Conservation (phyloP, 2,329 filamentous ascomycete genomes). For the Cladorrhinum sp. region DNA sequence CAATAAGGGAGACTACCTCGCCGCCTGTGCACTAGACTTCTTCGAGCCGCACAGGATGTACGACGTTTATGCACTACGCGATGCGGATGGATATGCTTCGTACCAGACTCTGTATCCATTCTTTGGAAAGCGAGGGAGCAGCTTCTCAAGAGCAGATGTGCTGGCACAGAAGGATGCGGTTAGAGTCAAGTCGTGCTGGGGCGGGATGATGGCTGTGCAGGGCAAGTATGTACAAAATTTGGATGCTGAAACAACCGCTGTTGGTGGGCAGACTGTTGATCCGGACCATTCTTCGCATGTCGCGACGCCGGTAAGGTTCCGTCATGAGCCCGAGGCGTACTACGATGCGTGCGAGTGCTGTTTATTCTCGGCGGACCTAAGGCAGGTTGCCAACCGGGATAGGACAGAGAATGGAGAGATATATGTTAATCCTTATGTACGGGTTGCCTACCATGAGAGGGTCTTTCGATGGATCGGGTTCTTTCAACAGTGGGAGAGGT, state of each 20-base stretch:
- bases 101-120: slow-evolving; percentile 67
- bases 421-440: slow-evolving; percentile 72
- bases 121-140: slow-evolving; percentile 54
- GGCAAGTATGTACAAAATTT: slow-evolving; percentile 55
- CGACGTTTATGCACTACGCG: slow-evolving; percentile 70
- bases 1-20: slow-evolving; percentile 57
- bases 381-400: slow-evolving; percentile 35
- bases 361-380: slow-evolving; percentile 51
- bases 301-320: slow-evolving; percentile 49
- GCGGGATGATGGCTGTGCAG: slow-evolving; percentile 69
- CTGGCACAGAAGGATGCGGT: slow-evolving; percentile 61
- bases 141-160: slow-evolving; percentile 59
- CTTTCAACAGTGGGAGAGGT: slow-evolving; percentile 61
- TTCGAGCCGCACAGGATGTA: slow-evolving; percentile 66
- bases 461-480: slow-evolving; percentile 58
- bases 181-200: slow-evolving; percentile 71
- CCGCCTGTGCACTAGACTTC: slow-evolving; percentile 70
- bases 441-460: slow-evolving; percentile 62
- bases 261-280: slow-evolving; percentile 36
- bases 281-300: slow-evolving; percentile 32
- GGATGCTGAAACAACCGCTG: slow-evolving; percentile 32
- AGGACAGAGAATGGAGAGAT: slow-evolving; percentile 52
- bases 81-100: slow-evolving; percentile 60
- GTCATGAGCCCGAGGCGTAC: slow-evolving; percentile 55
- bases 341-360: slow-evolving; percentile 66